Conservation (phyloP, 257 asterid genomes). For the Plantago elongata region DNA sequence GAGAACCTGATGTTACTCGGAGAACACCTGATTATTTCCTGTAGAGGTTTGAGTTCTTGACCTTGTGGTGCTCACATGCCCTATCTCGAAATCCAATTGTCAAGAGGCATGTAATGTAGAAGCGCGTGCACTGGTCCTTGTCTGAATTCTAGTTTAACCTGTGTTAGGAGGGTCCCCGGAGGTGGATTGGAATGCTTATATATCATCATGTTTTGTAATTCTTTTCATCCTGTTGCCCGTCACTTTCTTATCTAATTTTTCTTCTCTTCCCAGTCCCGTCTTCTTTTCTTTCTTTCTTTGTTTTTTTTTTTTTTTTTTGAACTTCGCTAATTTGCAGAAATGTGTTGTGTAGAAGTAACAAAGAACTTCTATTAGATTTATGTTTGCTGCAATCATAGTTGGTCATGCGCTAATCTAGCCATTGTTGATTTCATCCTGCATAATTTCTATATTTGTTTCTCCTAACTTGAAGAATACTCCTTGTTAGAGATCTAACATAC, state of each 20-base stretch:
- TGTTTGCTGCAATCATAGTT: neutral
- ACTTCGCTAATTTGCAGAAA: constrained; percentile 26
- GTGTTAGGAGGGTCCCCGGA: constrained; percentile 32
- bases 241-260: no score
- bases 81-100: constrained; percentile 23
- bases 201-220: constrained; percentile 29
- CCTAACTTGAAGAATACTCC: no score
- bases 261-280: no score
- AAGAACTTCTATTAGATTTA: constrained; percentile 10
- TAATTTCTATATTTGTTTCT: no score
- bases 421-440: neutral
- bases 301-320: constrained; percentile 4
- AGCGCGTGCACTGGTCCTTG: constrained; percentile 23
- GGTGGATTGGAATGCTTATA: constrained; percentile 27
- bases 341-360: constrained; percentile 30
- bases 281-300: neutral
- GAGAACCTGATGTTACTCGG: constrained; percentile 73
- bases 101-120: constrained; percentile 33
- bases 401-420: neutral
- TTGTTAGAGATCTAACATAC: no score
- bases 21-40: constrained; percentile 76
- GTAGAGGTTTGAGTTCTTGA: constrained; percentile 27
- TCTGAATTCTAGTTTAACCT: constrained; percentile 42
- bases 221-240: constrained; percentile 18
- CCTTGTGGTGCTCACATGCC: constrained; percentile 12